Base-by-base conservation (phyloP, 352 stramenopile species). In the Phytophthora macrochlamydospora region DNA sequence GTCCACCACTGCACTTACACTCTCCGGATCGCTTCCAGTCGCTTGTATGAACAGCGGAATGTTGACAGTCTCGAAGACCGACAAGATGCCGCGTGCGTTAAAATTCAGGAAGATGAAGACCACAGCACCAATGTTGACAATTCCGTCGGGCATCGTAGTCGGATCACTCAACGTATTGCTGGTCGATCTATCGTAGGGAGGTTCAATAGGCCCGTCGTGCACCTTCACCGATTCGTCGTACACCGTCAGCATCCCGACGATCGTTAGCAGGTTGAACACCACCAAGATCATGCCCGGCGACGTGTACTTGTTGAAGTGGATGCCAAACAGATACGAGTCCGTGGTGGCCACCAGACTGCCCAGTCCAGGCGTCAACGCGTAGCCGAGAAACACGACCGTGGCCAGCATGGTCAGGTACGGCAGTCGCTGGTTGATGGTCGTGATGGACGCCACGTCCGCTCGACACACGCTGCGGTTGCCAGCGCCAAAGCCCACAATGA, bases 51-150 rank as follows among this genome's bases (percentile, higher is more conserved):
- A 91, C 9, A 92, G 57, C 28, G 84, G 81, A 40, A 92, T 90
- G 62, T 91, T 91, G n/a, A 92, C 81, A 3, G 83, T 92, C 62
- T 92, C 83, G 51, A 92, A 92, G 3, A 92, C 81, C 0, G 81
- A 90, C 55, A 92, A 65, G 58, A 92, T 90, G 45, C 83, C 83
- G 14, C 83, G 79, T 4, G 79, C 81, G 35, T 87, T 87, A 65
- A 90, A 88, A 67, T 92, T 92, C 30, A 92, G 62, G 65, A 85
- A 82, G 65, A 92, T 90, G 55, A 92, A 92, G 8, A 92, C 79
- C 3, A 66, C 45, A 0, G 79, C 81, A 31, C 83, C 83, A 38
- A 89, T 81, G 54, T 85, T 85, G 18, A 92, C 78, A 43, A 92
- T 76, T 14, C 75, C 68, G 42, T 87, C 75, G 1, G 83, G 78